Base-by-base conservation (phyloP, 2,329 filamentous ascomycete genomes). In the Aspergillus sp. region DNA sequence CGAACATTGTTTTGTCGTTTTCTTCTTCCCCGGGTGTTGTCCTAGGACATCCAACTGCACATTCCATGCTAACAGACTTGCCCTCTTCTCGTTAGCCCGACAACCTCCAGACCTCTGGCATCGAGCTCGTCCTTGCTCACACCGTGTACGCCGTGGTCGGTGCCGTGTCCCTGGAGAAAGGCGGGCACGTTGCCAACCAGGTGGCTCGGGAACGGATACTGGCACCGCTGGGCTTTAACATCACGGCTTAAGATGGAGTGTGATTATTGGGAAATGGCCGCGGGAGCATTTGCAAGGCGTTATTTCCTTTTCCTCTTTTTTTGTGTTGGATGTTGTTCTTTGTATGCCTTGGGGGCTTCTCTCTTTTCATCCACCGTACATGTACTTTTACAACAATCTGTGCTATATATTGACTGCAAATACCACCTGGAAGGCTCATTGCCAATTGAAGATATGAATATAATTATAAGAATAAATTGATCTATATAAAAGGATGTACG, bases 111-210 rank as follows among this genome's bases (percentile, higher is more conserved):
- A 78, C 80, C 18, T 96, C 92, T 0, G 95, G 95, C 65, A 76
- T 90, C 29, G 85, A 91, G 26, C 81, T 88, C 4, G 88, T 98
- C 24, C 80, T 96, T 57, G 85, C 89, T 52, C 88, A 92, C 62
- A 86, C 91, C 3, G 70, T 99, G 57, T 91, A 92, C 73, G 91
- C 93, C 50, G 89, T 99, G 57, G 80, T 98, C 49, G 95, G 95
- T 22, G 95, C 95, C 11, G 77, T 99, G 55, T 88, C 92, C n/a
- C 80, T 99, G 70, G 92, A 97, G 75, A 87, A 90, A 67, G 95
- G 95, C 51, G 90, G 89, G 42, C 87, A 88, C 49, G 85, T 90
- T 57, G 92, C 94, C 59, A 89, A 87, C 64, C 84, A 85, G 73
- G 78, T 96, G 55, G 87, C 91, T 51, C 86, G 87, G 71, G 90